Evolutionary conservation across 495 filamentous ascomycete species (phyloP), one percentile per base, ranked within the genome.

Genomic region (Aspergillus affinis): DNA sequence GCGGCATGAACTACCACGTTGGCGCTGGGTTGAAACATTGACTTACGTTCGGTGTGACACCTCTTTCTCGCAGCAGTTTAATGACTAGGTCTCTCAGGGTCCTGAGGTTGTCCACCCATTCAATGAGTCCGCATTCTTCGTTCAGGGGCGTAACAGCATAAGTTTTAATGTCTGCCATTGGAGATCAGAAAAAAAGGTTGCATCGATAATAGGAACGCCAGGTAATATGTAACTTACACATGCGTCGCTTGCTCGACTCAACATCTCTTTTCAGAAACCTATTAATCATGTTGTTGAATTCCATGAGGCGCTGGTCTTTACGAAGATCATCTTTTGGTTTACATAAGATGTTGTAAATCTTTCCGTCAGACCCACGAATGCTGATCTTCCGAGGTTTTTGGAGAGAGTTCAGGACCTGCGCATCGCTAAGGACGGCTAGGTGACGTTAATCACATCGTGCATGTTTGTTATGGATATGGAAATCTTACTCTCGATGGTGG

Each of bases 201-300:
- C 19, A 32, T 26, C 61, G 61, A 36, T 21, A 7, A 52, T 50
- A 45, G 23, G 17, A 44, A 51, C 30, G 17, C 6, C 12, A 45
- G 21, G 46, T 47, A 51, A 2, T 32, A 26, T 48, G 71, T 26
- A 26, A 26, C 81, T 68, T 70, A 84, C 82, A 90, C 66, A 91
- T 82, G 59, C 85, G 90, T 45, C 94, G 84, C 69, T 88, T 88
- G 75, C 90, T 93, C 10, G 91, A 88, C 68, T 97, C 93, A 17
- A 91, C 87, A 65, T 98, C 93, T 61, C 88, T 85, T 67, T 96
- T 95, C 30, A 99, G 74, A 23, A 92, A 90, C 57, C 95, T 84
- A 69, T 98, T 97, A 75, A 99, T 96, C 87, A 97, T 93, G 58
- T 88, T 86, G 69, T 97, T 97, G 81, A 98, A 99, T 69, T 98